Conservation (phyloP, 192 early-diverging fungal species). For the Backusella sp. region DNA sequence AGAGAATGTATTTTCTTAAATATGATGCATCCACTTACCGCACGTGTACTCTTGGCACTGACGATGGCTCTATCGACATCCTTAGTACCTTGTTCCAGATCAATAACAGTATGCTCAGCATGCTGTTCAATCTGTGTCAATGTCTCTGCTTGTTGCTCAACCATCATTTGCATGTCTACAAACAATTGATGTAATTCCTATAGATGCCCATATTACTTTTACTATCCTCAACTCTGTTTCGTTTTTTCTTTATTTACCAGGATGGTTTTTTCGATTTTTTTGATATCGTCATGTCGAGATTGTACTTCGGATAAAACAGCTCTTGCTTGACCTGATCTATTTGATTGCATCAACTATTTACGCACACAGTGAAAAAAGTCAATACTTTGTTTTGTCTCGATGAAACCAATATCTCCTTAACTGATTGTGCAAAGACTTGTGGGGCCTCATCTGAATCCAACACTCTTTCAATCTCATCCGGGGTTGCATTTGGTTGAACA, state of each 20-base stretch:
- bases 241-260: slow-evolving; percentile 46
- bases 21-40: slow-evolving; percentile 20
- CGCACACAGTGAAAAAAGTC: not conserved
- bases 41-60: slow-evolving; percentile 40
- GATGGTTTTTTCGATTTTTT: slow-evolving; percentile 87
- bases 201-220: too few relatives aligned
- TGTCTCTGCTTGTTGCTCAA: slow-evolving; percentile 72
- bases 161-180: slow-evolving; percentile 84
- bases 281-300: slow-evolving; percentile 80
- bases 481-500: slow-evolving; percentile 79
- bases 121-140: slow-evolving; percentile 74
- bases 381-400: not conserved
- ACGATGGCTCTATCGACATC: slow-evolving; percentile 58
- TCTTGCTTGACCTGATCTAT: slow-evolving; percentile 75
- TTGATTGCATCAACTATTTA: slow-evolving; percentile 64
- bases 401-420: slow-evolving; percentile 24
- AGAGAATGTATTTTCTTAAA: not conserved
- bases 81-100: slow-evolving; percentile 64
- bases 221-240: too few relatives aligned
- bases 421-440: slow-evolving; percentile 82
- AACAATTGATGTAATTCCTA: slow-evolving; percentile 89
- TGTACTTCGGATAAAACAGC: slow-evolving; percentile 81
- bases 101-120: slow-evolving; percentile 55
- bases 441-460: slow-evolving; percentile 72
- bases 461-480: slow-evolving; percentile 72